Evolutionary conservation across 139 green algal genomes (phyloP), one percentile per base, ranked within the genome.

Genomic region (Deuterostichococcus epilithicus): DNA sequence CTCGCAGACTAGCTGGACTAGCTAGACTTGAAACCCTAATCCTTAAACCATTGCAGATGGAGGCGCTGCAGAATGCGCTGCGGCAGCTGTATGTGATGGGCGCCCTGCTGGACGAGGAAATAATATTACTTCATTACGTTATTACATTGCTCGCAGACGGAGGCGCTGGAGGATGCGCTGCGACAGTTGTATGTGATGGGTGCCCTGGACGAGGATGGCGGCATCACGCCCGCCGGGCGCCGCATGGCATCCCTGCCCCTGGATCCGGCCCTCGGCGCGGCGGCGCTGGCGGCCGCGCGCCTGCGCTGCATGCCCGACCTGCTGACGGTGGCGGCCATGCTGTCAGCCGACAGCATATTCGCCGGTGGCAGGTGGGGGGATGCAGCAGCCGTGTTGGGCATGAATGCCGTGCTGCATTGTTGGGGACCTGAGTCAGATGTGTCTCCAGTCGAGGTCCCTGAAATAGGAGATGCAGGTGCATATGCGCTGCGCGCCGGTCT

Each of bases 81-180:
- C 84, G 88, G 37, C 92, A 97, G 88, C 90, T 99, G 76, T 96
- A 94, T 79, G 81, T 96, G 6, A 82, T 97, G 28, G 94, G 92
- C 65, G 93, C 91, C 10, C n/a, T n/a, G n/a, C n/a, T n/a, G n/a
- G n/a, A n/a, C n/a, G n/a, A n/a, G n/a, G n/a, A n/a, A n/a, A n/a
- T n/a, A n/a, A n/a, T n/a, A n/a, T n/a, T n/a, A n/a, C n/a, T n/a
- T n/a, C n/a, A n/a, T n/a, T n/a, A n/a, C n/a, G n/a, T n/a, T n/a
- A n/a, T n/a, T n/a, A n/a, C n/a, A n/a, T n/a, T n/a, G n/a, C n/a
- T 76, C 70, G 34, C 74, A 82, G 58, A 73, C 28, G 3, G 80
- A 75, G 28, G 80, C 85, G 6, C 78, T 93, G 47, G 80, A 93
- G 75, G 93, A 94, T 59, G 92, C 93, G 3, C 87, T 98, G 58